Percentiles rank a stretch among this genome's conserved stretches.
Conservation (phyloP, 148 eudicot species). For the Silene uniflora region DNA sequence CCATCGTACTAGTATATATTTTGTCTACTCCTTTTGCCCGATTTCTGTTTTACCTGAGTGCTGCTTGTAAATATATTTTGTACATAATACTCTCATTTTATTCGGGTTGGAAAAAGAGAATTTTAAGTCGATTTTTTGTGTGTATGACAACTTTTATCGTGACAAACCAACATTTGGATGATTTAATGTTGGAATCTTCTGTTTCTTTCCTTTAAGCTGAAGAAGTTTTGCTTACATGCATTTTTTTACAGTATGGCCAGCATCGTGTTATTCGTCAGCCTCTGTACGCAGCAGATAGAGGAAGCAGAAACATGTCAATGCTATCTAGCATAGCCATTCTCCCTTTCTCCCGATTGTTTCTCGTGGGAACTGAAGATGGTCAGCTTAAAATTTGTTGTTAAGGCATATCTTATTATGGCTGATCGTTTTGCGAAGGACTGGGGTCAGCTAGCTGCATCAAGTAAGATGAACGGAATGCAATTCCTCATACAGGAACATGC, state of each 20-base stretch:
- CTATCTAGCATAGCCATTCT: slow-evolving; percentile 71
- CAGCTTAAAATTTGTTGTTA: slow-evolving; percentile 81
- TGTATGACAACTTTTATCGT: no score
- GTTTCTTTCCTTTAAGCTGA: neutral
- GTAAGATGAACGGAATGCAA: neutral
- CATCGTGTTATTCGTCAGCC: slow-evolving; percentile 58
- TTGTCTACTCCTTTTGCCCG: no score
- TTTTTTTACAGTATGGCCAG: slow-evolving; percentile 61
- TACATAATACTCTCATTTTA: no score
- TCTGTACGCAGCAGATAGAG: slow-evolving; percentile 63
- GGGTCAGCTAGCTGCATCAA: neutral
- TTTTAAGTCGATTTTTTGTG: no score
- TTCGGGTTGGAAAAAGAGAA: no score
- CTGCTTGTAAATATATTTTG: no score
- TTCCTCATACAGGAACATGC: neutral
- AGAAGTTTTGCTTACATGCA: neutral
- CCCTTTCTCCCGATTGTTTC: slow-evolving; percentile 82
- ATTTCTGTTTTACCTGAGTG: no score
- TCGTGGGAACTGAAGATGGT: slow-evolving; percentile 95
- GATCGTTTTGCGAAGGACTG: neutral
- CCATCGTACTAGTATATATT: no score
- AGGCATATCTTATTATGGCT: neutral
- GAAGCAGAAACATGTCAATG: slow-evolving; percentile 70
- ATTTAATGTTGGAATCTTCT: neutral
- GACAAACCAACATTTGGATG: neutral